Base-by-base conservation (phyloP, 495 filamentous ascomycete species). In the Podospora sp. region DNA sequence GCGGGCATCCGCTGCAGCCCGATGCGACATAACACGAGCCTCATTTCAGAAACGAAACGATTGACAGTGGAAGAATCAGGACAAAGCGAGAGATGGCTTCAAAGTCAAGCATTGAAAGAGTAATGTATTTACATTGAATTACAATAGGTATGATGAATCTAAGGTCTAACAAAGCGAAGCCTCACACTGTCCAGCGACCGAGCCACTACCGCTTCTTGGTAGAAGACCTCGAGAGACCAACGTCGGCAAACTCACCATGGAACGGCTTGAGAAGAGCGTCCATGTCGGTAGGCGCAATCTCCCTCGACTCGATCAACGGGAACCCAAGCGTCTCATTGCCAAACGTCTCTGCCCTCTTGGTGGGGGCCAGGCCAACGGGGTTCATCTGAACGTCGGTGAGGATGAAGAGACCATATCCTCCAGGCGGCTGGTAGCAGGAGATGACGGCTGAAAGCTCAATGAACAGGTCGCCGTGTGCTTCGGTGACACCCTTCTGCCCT, bases 391-490 rank as follows among this genome's bases (percentile, higher is more conserved):
- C 16, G 14, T 46, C 40, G 40, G 40, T 46, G 5, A 46, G 2
- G 40, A 46, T 46, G 16, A 46, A 46, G 40, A 14, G 9, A 18
- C 40, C 40, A 14, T 46, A 18, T 6, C 40, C 40, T 46, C 40
- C 40, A 46, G 16, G 11, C 5, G 40, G 40, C 40, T 46, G 40
- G 40, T 14, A 46, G 59, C 59, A 62, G 9, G 36, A 25, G 35
- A 62, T 26, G 16, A 62, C 36, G 35, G 36, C 59, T 11, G 59
- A 46, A 1, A 62, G 59, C 2, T 62, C 59, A 49, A 62, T 14
- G 33, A 24, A 62, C 8, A 62, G 59, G 35, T 46, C 26, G 18
- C 27, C 59, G 0, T 46, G n/a, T 9, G 24, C 14, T 21, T 49
- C 25, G 35, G 29, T 36, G 16, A 62, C 59, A 21, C 59, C 59